These are phyloP conservation scores for Metarhizium album DNA, from an alignment of 2,329 filamentous ascomycete genomes.

Conservation along the genomic window DNA sequence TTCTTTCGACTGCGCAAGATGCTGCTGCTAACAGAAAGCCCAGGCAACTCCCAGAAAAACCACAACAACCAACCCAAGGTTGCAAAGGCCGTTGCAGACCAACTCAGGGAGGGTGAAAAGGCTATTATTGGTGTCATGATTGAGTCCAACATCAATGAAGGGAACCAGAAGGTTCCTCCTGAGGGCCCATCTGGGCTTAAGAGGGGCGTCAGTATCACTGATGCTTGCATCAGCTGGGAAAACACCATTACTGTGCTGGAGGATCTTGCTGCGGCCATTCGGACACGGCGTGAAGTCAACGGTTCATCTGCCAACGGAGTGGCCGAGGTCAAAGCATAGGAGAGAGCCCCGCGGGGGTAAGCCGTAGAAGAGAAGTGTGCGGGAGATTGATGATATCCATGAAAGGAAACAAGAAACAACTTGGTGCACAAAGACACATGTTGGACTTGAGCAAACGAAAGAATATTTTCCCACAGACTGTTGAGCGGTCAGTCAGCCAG, in stretches of 20 bases:
- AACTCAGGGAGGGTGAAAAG: slow-evolving; percentile 77
- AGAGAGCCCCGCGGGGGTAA: no score
- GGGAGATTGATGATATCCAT: slow-evolving; percentile 3
- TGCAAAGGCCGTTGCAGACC: slow-evolving; percentile 57
- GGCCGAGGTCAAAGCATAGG: slow-evolving; percentile 28
- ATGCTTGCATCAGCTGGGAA: slow-evolving; percentile 94
- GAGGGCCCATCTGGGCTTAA: slow-evolving; percentile 71
- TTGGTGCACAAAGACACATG: neutral
- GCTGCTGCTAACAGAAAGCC: neutral
- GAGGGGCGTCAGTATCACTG: slow-evolving; percentile 89
- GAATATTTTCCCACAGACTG: neutral
- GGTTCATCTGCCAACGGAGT: slow-evolving; percentile 21
- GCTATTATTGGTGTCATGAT: slow-evolving; percentile 97
- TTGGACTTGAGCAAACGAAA: neutral
- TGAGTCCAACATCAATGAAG: slow-evolving; percentile 92
- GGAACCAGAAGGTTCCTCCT: slow-evolving; percentile 75
- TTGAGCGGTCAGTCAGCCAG: neutral
- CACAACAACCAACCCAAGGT: slow-evolving; percentile 92
- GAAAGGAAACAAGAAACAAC: neutral
- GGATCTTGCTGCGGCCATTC: slow-evolving; percentile 74
- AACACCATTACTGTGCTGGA: slow-evolving; percentile 71
- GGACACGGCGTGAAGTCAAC: slow-evolving; percentile 54
- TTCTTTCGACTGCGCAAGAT: neutral
- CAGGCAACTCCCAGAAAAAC: slow-evolving; percentile 93
- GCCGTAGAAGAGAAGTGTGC: neutral